Base-by-base conservation (phyloP, 2,329 filamentous ascomycete genomes). In the Huntiella moniliformis region DNA sequence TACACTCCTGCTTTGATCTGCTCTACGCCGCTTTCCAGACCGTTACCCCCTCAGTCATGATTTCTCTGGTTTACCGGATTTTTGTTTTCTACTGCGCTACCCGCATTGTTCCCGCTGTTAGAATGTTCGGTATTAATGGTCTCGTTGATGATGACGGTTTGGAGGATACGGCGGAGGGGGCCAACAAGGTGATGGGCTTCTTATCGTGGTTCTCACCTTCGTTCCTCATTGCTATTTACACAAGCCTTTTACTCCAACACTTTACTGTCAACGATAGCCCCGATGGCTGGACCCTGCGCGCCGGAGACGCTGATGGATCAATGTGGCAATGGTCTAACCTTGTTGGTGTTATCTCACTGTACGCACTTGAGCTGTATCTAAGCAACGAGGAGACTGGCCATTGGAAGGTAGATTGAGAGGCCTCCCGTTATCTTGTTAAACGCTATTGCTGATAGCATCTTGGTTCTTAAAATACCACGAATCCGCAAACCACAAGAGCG, bases 11-110 rank as follows among this genome's bases (percentile, higher is more conserved):
- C 0, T 79, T 93, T 56, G 83, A 79, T 52, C 84, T 96, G 56
- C 74, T 95, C 53, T 78, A 87, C 49, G 87, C 88, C 8, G 91
- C 91, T 16, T 82, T 96, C 58, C 85, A 91, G 62, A 94, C 88
- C 37, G 91, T 96, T 54, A 95, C 88, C 0, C 86, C 91, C 0
- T 94, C 85, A 1, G 87, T 96, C 51, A 82, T 98, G 62, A 93
- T 96, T 53, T 95, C 87, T 1, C 74, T 98, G 38, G 78, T 84
- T 28, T 98, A 95, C 61, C 82, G 91, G 44, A 79, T 94, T 36
- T 82, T 94, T 53, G 91, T 96, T 45, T 85, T 96, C 59, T 96
- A 96, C 62, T 85, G 85, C 49, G 87, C 87, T 16, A 94, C 87
- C 4, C 79, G 88, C 48, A 96, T 98, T 59, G 95, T 98, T 48